These are phyloP conservation scores for Tricharina praecox DNA, from an alignment of 495 filamentous ascomycete species.

Conservation along the genomic window DNA sequence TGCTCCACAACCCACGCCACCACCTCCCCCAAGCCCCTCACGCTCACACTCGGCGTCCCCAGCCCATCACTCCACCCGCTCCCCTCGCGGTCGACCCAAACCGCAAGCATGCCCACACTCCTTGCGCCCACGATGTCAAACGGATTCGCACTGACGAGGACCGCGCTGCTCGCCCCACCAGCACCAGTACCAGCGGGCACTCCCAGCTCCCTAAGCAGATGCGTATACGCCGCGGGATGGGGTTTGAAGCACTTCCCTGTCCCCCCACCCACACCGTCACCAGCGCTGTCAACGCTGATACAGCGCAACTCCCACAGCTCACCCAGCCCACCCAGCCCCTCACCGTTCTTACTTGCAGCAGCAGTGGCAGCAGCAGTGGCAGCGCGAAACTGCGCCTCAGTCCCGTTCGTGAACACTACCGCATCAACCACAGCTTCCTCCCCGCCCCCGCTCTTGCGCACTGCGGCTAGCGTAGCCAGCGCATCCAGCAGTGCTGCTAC, in stretches of 20 bases:
- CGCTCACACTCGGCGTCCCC: constrained; percentile 8
- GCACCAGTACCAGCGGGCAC: constrained; percentile 28
- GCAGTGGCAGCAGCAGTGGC: no score
- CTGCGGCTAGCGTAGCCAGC: constrained; percentile 27
- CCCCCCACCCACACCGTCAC: constrained; percentile 29
- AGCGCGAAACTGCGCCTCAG: neutral
- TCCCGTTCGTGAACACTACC: neutral
- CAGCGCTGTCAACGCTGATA: no score
- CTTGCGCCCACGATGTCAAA: constrained; percentile 57
- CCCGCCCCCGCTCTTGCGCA: no score
- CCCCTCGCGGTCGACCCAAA: constrained; percentile 50
- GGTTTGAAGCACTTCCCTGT: constrained; percentile 39
- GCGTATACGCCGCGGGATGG: constrained; percentile 42
- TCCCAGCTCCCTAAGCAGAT: constrained; percentile 39
- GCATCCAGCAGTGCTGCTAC: constrained; percentile 36
- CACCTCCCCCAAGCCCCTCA: constrained; percentile 13
- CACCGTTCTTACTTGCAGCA: no score
- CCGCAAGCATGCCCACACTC: constrained; percentile 40
- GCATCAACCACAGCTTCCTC: neutral
- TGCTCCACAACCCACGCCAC: constrained; percentile 1
- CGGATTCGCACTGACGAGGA: constrained; percentile 61
- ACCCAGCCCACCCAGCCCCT: no score
- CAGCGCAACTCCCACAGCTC: no score
- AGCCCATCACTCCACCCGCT: constrained; percentile 20
- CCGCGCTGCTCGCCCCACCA: constrained; percentile 41